phyloP scores from a whole-genome alignment of 345 rosid species.

The Noccaea caerulescens region DNA sequence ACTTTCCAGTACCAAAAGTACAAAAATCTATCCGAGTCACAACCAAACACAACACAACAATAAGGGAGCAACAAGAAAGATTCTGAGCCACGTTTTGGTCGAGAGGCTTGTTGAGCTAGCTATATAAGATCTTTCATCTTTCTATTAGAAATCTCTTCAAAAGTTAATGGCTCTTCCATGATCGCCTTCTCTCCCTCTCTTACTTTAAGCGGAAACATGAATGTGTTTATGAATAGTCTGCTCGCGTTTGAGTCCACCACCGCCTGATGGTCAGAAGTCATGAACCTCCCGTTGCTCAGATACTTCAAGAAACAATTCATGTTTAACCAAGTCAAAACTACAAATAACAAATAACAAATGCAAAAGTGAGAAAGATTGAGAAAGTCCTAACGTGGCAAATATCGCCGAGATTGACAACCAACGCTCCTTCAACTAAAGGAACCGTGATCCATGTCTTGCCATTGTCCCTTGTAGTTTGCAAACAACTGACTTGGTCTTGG shows the following conservation, averaged over 20 bases:
- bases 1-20: too few species aligned
- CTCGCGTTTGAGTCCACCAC: constrained; percentile 79
- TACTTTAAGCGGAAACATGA: constrained; percentile 70
- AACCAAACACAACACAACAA: too few species aligned
- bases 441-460: constrained; percentile 94
- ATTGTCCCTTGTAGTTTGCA: constrained; percentile 80
- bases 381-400: constrained; percentile 75
- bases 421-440: constrained; percentile 83
- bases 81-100: too few species aligned
- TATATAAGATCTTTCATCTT: constrained; percentile 73
- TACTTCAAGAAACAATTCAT: constrained; percentile 42
- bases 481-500: constrained; percentile 90
- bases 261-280: constrained; percentile 82
- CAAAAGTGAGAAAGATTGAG: background rate
- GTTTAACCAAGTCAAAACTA: constrained; percentile 22
- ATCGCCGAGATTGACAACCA: constrained; percentile 92
- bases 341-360: background rate
- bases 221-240: constrained; percentile 68
- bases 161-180: constrained; percentile 63
- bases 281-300: constrained; percentile 80
- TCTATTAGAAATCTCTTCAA: constrained; percentile 73
- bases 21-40: too few species aligned
- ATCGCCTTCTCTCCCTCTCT: constrained; percentile 64
- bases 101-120: constrained; percentile 62
- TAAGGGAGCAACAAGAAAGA: too few species aligned